Conservation (phyloP, 768 basidiomycete genomes). For the Clitopilus hobsonii region DNA sequence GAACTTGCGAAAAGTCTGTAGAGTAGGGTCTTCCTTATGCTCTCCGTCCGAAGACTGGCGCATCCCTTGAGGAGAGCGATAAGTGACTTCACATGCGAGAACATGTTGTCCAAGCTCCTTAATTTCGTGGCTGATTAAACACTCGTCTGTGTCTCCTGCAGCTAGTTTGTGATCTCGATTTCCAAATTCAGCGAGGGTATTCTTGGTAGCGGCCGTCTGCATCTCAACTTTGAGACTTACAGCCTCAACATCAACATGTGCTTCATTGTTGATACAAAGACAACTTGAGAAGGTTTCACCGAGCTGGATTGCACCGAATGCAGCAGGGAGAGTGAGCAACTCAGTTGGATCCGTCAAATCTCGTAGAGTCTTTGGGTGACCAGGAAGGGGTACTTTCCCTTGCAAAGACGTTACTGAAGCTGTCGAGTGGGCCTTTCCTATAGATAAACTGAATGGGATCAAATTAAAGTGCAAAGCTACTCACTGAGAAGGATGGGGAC, state of each 20-base stretch:
- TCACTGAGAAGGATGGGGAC: constrained; percentile 71
- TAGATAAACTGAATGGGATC: background rate
- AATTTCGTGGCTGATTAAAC: constrained; percentile 79
- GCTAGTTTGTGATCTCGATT: constrained; percentile 43
- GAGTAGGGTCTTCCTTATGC: constrained; percentile 45
- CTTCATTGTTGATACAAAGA: constrained; percentile 80
- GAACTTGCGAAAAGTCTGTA: constrained; percentile 81
- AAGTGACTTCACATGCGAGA: constrained; percentile 78
- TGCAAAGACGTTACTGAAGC: constrained; percentile 75
- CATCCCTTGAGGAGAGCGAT: constrained; percentile 62
- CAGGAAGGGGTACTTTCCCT: constrained; percentile 61
- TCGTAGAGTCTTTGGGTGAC: constrained; percentile 79
- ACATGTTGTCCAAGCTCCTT: constrained; percentile 94
- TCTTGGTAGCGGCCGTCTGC: constrained; percentile 73
- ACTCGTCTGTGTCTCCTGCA: constrained; percentile 59
- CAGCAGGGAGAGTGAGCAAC: constrained; percentile 72
- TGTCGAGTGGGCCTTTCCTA: constrained; percentile 58
- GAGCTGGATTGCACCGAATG: constrained; percentile 84
- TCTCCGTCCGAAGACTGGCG: constrained; percentile 46
- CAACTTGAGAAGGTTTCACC: constrained; percentile 86
- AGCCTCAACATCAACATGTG: constrained; percentile 54
- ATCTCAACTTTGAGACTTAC: constrained; percentile 76
- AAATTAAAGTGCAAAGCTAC: constrained; percentile 10
- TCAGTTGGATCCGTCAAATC: constrained; percentile 79
- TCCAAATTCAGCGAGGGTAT: constrained; percentile 58